These are phyloP conservation scores for Candida arabinofermentans DNA, from an alignment of 805 yeast species.

Conservation along the genomic window DNA sequence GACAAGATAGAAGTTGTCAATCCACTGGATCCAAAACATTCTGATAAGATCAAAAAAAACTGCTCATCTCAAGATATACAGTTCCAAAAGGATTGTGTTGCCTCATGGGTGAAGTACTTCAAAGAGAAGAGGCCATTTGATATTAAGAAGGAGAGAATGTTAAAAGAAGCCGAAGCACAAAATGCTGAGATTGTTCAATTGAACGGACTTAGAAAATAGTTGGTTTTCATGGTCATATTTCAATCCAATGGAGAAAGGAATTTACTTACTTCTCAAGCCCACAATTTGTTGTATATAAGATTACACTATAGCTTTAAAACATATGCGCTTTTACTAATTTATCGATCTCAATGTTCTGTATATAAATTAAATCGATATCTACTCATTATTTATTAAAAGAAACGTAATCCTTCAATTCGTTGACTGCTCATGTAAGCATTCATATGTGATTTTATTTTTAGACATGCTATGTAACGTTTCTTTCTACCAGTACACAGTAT, in stretches of 20 bases:
- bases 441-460: no score
- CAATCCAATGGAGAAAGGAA: not conserved
- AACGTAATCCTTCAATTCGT: no score
- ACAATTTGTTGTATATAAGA: no score
- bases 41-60: conserved; percentile 42
- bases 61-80: conserved; percentile 57
- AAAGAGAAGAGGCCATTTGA: conserved; percentile 86
- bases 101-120: conserved; percentile 86
- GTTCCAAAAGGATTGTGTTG: conserved; percentile 74
- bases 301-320: no score
- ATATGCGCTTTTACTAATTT: no score
- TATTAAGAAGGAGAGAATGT: conserved; percentile 59
- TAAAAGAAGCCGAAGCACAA: conserved; percentile 66
- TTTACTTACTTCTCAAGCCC: not conserved
- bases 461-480: no score
- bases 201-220: conserved; percentile 24
- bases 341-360: no score
- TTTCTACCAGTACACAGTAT: no score
- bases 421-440: no score
- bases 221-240: not conserved
- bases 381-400: no score
- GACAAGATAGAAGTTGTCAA: conserved; percentile 63
- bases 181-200: conserved; percentile 43
- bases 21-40: conserved; percentile 55
- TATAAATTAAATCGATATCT: not conserved